Evolutionary conservation across 1,284 basidiomycete species (phyloP).

Genomic region (Sporisorium exsertum): DNA sequence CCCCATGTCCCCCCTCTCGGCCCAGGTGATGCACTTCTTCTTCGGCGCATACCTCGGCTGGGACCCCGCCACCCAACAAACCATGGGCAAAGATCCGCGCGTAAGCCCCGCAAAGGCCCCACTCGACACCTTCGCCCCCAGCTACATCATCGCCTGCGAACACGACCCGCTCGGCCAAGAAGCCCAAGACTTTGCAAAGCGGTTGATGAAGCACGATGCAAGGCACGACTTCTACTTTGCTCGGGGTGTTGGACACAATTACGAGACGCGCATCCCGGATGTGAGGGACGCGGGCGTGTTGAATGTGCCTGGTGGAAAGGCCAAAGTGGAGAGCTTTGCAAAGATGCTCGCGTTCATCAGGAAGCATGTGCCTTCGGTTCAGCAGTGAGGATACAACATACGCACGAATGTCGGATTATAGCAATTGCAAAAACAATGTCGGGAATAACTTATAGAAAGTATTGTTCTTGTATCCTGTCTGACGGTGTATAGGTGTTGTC

Average conservation of each 20-base stretch:
- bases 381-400: background rate
- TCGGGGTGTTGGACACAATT: conserved; percentile 36
- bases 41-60: conserved; percentile 37
- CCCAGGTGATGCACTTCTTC: conserved; percentile 39
- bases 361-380: conserved; percentile 11
- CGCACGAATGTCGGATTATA: background rate
- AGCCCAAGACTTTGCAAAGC: conserved; percentile 17
- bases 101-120: conserved; percentile 25
- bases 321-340: conserved; percentile 37
- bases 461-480: background rate
- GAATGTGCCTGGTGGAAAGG: conserved; percentile 17
- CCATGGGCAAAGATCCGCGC: conserved; percentile 26
- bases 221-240: conserved; percentile 35
- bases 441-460: background rate
- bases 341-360: conserved; percentile 27
- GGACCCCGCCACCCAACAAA: conserved; percentile 3
- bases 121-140: conserved; percentile 21
- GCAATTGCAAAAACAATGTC: no score
- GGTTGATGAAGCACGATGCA: conserved; percentile 6
- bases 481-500: background rate
- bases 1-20: conserved; percentile 33
- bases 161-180: conserved; percentile 43
- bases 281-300: conserved; percentile 9
- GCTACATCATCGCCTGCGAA: conserved; percentile 44
- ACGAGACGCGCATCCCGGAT: conserved; percentile 40